A percentile compares a stretch with the other conserved stretches of the same genome.
Conservation (phyloP, 179 eudicot species). For the Beta corolliflora region DNA sequence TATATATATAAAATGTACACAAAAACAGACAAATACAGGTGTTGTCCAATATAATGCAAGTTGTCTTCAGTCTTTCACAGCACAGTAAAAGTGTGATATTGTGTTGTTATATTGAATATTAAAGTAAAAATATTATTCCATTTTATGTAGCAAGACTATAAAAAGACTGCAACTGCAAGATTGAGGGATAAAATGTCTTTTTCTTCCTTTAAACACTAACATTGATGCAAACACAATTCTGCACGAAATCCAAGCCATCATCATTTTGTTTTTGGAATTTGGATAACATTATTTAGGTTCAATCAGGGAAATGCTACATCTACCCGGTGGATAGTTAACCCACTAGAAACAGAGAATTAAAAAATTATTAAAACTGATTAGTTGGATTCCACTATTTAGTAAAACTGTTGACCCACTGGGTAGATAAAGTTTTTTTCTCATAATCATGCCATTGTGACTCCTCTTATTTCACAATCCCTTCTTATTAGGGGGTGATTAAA, state of each 20-base stretch:
- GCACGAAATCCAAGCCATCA: constrained; percentile 6
- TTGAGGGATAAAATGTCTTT: constrained; percentile 11
- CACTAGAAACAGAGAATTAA: no score
- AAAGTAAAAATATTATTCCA: neutral
- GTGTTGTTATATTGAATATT: constrained; percentile 8
- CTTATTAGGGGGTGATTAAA: no score
- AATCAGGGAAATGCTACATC: no score
- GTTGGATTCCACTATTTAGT: no score
- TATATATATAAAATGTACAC: no score
- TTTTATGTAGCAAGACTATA: neutral
- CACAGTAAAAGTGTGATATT: constrained; percentile 20
- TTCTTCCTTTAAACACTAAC: constrained; percentile 5
- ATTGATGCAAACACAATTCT: neutral
- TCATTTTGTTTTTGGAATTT: neutral
- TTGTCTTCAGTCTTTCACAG: constrained; percentile 8
- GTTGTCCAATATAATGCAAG: constrained; percentile 23
- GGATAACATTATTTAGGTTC: neutral
- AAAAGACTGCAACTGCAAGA: neutral
- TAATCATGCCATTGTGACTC: no score
- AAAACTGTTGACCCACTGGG: no score
- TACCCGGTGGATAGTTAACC: no score
- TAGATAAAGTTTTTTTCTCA: no score
- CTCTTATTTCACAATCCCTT: no score
- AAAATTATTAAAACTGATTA: no score
- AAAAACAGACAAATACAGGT: neutral